These are phyloP conservation scores for Glycine soja DNA, from an alignment of 306 rosid species.

Conservation along the genomic window DNA sequence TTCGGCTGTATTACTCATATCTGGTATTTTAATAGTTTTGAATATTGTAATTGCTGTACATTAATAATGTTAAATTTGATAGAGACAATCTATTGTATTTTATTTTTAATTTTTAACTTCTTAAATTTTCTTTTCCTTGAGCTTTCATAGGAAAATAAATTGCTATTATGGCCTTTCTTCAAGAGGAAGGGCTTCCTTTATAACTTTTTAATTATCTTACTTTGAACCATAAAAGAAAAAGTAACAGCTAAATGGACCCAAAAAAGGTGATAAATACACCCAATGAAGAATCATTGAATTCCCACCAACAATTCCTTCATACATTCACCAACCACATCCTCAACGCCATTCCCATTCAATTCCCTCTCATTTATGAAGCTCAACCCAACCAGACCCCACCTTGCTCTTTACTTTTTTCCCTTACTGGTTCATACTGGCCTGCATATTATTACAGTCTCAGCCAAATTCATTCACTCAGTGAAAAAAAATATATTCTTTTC, in stretches of 20 bases:
- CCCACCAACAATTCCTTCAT: conserved; percentile 57
- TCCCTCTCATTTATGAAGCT: conserved; percentile 57
- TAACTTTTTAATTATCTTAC: background rate
- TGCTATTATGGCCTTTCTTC: background rate
- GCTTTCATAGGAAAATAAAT: background rate
- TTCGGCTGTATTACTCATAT: too few relatives aligned
- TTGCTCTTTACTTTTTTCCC: conserved; percentile 13
- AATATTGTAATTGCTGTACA: too few relatives aligned
- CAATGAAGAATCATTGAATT: conserved; percentile 74
- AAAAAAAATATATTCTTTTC: background rate
- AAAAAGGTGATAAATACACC: conserved; percentile 36
- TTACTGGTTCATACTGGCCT: background rate
- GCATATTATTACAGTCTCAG: conserved; percentile 12
- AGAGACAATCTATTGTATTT: too few relatives aligned
- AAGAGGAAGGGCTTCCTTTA: background rate
- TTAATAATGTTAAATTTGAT: too few relatives aligned
- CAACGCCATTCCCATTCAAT: conserved; percentile 43
- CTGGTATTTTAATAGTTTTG: too few relatives aligned
- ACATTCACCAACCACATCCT: conserved; percentile 55
- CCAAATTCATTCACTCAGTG: background rate
- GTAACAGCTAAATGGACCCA: background rate
- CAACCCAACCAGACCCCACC: conserved; percentile 40
- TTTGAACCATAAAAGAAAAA: conserved; percentile 27
- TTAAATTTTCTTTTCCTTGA: too few relatives aligned
- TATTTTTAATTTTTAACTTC: too few relatives aligned